A percentile compares a stretch with the other conserved stretches of the same genome.
phyloP scores from a whole-genome alignment of 2,329 filamentous ascomycete genomes.

The Sphaceloma murrayae region DNA sequence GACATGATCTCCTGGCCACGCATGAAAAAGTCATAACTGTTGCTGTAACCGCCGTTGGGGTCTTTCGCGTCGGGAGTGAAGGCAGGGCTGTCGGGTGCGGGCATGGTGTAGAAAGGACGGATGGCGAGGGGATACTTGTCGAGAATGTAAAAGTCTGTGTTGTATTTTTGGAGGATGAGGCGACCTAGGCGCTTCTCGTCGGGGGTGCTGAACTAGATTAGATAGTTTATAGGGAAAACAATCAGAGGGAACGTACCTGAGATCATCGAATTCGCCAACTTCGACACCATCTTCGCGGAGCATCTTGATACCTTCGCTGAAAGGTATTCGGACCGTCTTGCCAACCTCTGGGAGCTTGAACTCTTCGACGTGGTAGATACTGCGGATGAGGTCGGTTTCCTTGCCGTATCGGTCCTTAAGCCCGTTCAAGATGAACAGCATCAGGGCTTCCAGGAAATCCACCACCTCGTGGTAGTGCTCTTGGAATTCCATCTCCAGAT shows the following conservation, averaged over 20 bases:
- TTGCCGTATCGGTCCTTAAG: slow-evolving; percentile 56
- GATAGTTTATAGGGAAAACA: slow-evolving; percentile 3
- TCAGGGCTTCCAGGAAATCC: slow-evolving; percentile 60
- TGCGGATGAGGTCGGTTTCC: slow-evolving; percentile 62
- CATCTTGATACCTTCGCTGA: slow-evolving; percentile 67
- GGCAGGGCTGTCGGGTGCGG: slow-evolving; percentile 54
- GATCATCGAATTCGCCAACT: slow-evolving; percentile 67
- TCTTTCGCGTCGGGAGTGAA: slow-evolving; percentile 32
- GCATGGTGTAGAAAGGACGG: slow-evolving; percentile 86
- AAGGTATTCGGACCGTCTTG: slow-evolving; percentile 66
- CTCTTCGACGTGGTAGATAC: slow-evolving; percentile 65
- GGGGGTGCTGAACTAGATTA: slow-evolving; percentile 44
- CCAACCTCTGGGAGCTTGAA: slow-evolving; percentile 66
- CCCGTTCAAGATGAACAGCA: slow-evolving; percentile 72
- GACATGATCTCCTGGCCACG: slow-evolving; percentile 60
- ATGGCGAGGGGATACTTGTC: slow-evolving; percentile 91
- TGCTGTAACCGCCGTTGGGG: slow-evolving; percentile 46
- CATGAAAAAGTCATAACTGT: slow-evolving; percentile 64
- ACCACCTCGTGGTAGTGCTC: slow-evolving; percentile 68
- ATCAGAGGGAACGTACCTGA: slow-evolving; percentile 38
- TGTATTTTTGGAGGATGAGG: slow-evolving; percentile 77
- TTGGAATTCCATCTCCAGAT: slow-evolving; percentile 84
- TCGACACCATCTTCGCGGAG: slow-evolving; percentile 69
- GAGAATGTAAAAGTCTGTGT: slow-evolving; percentile 91
- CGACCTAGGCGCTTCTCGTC: slow-evolving; percentile 84